Base-by-base conservation (phyloP, 2,329 filamentous ascomycete species). In the Colletotrichum chrysophilum region DNA sequence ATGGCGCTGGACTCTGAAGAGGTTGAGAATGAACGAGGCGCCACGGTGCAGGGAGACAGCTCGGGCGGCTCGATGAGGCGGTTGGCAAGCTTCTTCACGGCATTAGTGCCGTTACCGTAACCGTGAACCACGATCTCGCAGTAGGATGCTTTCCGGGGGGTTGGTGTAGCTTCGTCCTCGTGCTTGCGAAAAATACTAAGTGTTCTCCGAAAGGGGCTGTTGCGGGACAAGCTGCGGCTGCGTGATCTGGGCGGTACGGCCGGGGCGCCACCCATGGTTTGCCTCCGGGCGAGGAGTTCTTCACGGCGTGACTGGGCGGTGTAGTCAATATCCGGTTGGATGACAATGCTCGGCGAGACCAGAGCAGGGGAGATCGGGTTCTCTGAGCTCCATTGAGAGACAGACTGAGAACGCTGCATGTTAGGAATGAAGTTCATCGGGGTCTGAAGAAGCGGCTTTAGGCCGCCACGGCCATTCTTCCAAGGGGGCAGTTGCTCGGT, bases 291-390 rank as follows among this genome's bases (percentile, higher is more conserved):
- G 70, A 69, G 76, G 75, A 65, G 83, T 82, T 76, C 71, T 14
- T 70, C 52, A 2, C 52, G 74, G 73, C 87, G 86, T 0, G 85
- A 84, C 9, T 88, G 81, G 0, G 87, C 87, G 70, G 89, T 86
- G 76, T 91, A 91, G 78, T 92, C 89, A 58, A 92, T 87, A 65
- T 92, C 90, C 0, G 90, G 89, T 74, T 88, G 88, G 74, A 91
- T 88, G 74, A 89, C 89, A 13, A 76, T 62, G 9, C 52, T 62
- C 2, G 68, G 68, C 2, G 65, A 61, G 12, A 64, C 21, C 3
- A 73, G 18, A 9, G 43, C 34, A 14, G 74, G 80, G 4, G 34
- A 60, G 1, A 58, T 32, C 16, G 64, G 68, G 62, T 36, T 21
- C 61, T 52, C 18, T 34, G 68, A 21, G n/a, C 10, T 69, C 74